Evolutionary conservation across 225 moss, liverwort and hornwort genomes (phyloP), one percentile per base, ranked within the genome.

Genomic region (Pleurozium schreberi): DNA sequence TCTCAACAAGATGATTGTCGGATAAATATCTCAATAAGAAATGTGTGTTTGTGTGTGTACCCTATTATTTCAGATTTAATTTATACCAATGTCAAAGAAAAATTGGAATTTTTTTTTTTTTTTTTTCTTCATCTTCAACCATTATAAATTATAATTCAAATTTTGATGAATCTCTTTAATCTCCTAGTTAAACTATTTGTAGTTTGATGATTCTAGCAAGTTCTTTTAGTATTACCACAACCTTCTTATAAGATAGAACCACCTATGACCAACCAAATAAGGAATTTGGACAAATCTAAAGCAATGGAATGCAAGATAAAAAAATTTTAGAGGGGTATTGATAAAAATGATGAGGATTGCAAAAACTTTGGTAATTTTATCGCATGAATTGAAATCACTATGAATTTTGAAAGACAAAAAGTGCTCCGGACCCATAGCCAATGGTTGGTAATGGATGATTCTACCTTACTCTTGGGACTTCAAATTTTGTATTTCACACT

Each of bases 51-150:
- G 5, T 13, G 1, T 40, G 1, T 40, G 40, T 26, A 70, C 26
- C 0, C 1, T 8, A 26, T 42, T 6, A 26, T 42, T 42, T 42
- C 2, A 42, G 1, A 42, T 42, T 70, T 70, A 5, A 42, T 42
- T 70, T 5, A 42, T 40, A 26, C 14, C 14, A 69, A 42, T 69
- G 3, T 70, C 6, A 70, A 26, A 26, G 5, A 42, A 0, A 70
- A 0, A 42, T 3, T 26, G 7, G 7, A 42, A 0, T 25, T 25
- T 1, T 5, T 42, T 26, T 16, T 42, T 70, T 26, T 4, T 43
- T 43, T 43, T 70, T 14, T 42, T 70, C 15, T 5, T 26, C 27
- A 43, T 43, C 9, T 26, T 16, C 15, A 43, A 43, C 27, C 5
- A 69, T 9, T 26, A 70, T 9, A 9, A 8, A 70, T 42, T 14